Evolutionary conservation across 371 early-diverging fungal species (phyloP).

Genomic region (Mortierella sp.): DNA sequence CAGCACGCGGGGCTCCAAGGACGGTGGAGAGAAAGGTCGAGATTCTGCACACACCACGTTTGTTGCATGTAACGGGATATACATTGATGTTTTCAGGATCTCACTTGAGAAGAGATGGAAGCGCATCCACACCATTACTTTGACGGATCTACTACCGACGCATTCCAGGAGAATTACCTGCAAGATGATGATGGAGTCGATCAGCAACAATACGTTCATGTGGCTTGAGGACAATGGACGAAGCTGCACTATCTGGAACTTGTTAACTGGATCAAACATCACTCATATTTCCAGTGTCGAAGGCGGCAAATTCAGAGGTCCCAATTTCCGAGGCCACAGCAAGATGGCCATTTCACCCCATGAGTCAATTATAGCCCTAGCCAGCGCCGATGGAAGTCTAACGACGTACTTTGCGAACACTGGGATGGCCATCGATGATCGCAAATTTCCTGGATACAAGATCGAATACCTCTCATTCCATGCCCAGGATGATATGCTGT

Average conservation of each 20-base stretch:
- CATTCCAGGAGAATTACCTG: conserved; percentile 49
- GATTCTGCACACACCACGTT: conserved; percentile 11
- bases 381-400: conserved; percentile 47
- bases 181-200: conserved; percentile 54
- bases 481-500: conserved; percentile 42
- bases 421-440: conserved; percentile 54
- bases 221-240: conserved; percentile 52
- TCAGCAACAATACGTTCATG: conserved; percentile 47
- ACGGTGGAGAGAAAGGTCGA: conserved; percentile 1
- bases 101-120: conserved; percentile 37
- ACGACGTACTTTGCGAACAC: conserved; percentile 51
- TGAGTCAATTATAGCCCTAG: conserved; percentile 50
- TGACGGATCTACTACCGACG: conserved; percentile 43
- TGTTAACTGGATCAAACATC: conserved; percentile 47
- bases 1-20: neutral
- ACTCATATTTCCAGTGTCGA: conserved; percentile 51
- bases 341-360: conserved; percentile 55
- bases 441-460: conserved; percentile 51
- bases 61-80: conserved; percentile 44
- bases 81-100: conserved; percentile 42
- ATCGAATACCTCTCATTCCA: conserved; percentile 46
- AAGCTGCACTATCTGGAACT: conserved; percentile 50
- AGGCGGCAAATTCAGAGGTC: conserved; percentile 41
- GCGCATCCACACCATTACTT: conserved; percentile 35
- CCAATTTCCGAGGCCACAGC: conserved; percentile 47